phyloP scores from a whole-genome alignment of 441 rosid genomes.

The Corymbia calophylla region DNA sequence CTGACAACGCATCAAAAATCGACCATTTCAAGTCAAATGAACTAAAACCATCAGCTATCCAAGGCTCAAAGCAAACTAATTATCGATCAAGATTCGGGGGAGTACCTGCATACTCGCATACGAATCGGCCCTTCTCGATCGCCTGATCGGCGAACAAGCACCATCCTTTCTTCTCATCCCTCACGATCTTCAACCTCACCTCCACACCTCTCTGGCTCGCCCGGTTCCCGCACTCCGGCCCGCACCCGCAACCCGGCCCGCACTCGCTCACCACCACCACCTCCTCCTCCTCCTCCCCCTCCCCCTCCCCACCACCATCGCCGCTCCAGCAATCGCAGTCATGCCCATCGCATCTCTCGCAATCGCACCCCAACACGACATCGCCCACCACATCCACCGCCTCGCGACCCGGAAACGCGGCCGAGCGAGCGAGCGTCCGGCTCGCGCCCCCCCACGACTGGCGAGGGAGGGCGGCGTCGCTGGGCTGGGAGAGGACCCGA shows the following conservation, averaged over 20 bases:
- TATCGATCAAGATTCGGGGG: background rate
- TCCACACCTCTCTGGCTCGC: conserved; percentile 48
- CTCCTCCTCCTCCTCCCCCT: conserved; percentile 30
- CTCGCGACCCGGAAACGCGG: background rate
- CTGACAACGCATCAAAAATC: background rate
- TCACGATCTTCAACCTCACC: conserved; percentile 51
- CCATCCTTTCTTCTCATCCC: conserved; percentile 71
- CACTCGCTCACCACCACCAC: conserved; percentile 39
- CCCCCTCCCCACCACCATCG: conserved; percentile 18
- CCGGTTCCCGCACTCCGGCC: conserved; percentile 52
- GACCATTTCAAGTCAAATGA: background rate
- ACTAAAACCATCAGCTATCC: background rate
- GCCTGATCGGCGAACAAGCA: conserved; percentile 58
- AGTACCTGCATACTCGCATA: conserved; percentile 85
- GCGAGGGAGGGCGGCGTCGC: conserved; percentile 15
- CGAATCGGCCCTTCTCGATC: conserved; percentile 50
- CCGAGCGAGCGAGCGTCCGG: background rate
- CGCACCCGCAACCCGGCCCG: conserved; percentile 57
- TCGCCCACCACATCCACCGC: conserved; percentile 19
- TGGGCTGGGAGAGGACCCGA: conserved; percentile 34
- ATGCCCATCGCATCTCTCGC: conserved; percentile 44
- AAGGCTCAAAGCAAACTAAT: background rate
- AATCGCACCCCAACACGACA: conserved; percentile 31
- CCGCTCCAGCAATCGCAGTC: background rate
- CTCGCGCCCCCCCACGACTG: conserved; percentile 69